A percentile compares a stretch with the other conserved stretches of the same genome.
Evolutionary conservation across 2,329 filamentous ascomycete genomes (phyloP).

Genomic region (Ramularia endophylla): DNA sequence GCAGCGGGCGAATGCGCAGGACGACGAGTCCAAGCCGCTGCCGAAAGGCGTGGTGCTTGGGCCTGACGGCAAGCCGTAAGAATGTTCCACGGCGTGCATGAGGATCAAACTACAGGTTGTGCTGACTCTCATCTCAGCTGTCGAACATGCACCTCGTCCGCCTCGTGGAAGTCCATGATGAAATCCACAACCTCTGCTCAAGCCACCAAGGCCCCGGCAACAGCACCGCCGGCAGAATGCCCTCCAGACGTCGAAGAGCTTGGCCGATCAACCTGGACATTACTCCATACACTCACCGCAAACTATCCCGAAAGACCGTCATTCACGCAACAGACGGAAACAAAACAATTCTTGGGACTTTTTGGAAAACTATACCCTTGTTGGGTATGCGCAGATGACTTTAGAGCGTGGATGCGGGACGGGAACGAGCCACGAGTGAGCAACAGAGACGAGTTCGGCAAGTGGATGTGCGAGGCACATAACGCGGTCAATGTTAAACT

Average conservation of each 20-base stretch:
- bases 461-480: constrained; percentile 79
- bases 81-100: constrained; percentile 31
- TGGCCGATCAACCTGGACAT: constrained; percentile 84
- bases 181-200: constrained; percentile 26
- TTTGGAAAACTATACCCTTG: constrained; percentile 91
- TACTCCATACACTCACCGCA: constrained; percentile 87
- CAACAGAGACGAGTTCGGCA: constrained; percentile 63
- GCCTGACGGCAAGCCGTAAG: constrained; percentile 76
- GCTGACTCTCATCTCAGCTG: constrained; percentile 47
- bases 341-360: constrained; percentile 68
- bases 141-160: constrained; percentile 61
- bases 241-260: constrained; percentile 85
- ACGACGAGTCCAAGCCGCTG: constrained; percentile 43
- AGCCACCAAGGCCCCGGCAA: constrained; percentile 32
- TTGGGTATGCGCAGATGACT: constrained; percentile 92
- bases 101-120: background rate
- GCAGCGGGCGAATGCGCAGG: constrained; percentile 20
- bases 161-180: constrained; percentile 54
- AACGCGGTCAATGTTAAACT: constrained; percentile 86
- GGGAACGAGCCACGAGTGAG: constrained; percentile 59
- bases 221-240: constrained; percentile 55
- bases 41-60: constrained; percentile 70
- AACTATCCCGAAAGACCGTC: constrained; percentile 71
- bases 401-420: constrained; percentile 70
- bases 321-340: constrained; percentile 64